Conservation (phyloP, 805 yeast genomes). For the Starmerella tilneyi region DNA sequence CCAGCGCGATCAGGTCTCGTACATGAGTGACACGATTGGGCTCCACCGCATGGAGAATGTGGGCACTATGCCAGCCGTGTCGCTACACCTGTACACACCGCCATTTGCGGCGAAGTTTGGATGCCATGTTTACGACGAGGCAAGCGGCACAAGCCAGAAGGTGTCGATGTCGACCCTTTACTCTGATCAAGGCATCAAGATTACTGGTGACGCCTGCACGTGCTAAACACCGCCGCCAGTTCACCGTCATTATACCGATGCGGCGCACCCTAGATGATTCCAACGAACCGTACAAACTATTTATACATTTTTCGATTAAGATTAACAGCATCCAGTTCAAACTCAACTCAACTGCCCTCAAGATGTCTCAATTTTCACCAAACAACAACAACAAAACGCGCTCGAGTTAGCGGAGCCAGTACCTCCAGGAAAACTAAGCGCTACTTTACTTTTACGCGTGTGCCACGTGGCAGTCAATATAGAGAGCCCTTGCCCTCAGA, state of each 20-base stretch:
- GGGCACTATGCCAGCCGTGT: constrained; percentile 40
- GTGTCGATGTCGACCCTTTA: constrained; percentile 51
- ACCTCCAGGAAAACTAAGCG: too few relatives aligned
- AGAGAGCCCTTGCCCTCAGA: background rate
- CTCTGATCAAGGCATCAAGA: constrained; percentile 46
- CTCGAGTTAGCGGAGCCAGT: too few relatives aligned
- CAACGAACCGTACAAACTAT: too few relatives aligned
- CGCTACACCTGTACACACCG: constrained; percentile 65
- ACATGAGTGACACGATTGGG: constrained; percentile 57
- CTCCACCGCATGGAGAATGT: constrained; percentile 53
- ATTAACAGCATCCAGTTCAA: too few relatives aligned
- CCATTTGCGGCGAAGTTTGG: constrained; percentile 55
- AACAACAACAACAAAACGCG: too few relatives aligned
- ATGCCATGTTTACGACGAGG: constrained; percentile 38
- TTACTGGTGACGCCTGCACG: background rate
- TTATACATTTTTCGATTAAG: too few relatives aligned
- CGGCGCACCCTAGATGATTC: too few relatives aligned
- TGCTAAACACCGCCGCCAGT: too few relatives aligned
- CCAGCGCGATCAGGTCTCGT: constrained; percentile 41
- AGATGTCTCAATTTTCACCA: too few relatives aligned
- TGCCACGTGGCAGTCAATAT: background rate
- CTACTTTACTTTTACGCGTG: too few relatives aligned
- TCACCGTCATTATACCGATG: too few relatives aligned
- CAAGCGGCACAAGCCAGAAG: constrained; percentile 42
- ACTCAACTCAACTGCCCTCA: too few relatives aligned